These are phyloP conservation scores for Cyclocybe aegerita DNA, from an alignment of 768 basidiomycete species.

Conservation along the genomic window DNA sequence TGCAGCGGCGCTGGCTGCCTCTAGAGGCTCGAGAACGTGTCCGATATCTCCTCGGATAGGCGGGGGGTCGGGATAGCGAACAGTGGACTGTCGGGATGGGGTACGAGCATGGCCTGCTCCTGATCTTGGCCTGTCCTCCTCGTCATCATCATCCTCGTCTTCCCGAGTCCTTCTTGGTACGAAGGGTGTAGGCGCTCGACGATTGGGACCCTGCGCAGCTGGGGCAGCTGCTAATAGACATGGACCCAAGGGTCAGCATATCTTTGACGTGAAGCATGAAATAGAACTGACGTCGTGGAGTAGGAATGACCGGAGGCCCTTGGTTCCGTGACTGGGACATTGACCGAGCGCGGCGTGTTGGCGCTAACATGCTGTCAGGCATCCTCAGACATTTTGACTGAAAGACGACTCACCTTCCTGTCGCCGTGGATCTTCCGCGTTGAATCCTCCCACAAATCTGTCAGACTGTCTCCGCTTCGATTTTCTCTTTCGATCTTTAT, in stretches of 20 bases:
- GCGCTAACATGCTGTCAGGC: too few relatives aligned
- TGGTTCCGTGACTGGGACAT: too few relatives aligned
- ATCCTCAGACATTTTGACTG: too few relatives aligned
- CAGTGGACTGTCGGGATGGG: constrained; percentile 12
- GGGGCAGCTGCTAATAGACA: neutral
- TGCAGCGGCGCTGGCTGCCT: constrained; percentile 23
- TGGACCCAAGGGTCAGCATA: too few relatives aligned
- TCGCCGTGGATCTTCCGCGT: constrained; percentile 12
- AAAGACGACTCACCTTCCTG: constrained; percentile 11
- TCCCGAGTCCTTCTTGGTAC: constrained; percentile 13
- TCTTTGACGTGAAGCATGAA: too few relatives aligned
- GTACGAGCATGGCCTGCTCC: constrained; percentile 6
- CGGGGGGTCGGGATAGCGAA: constrained; percentile 15
- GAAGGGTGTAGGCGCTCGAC: constrained; percentile 29
- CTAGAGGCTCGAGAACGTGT: constrained; percentile 30
- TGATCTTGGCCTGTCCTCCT: constrained; percentile 16
- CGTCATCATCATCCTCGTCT: constrained; percentile 19
- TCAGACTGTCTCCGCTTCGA: constrained; percentile 22
- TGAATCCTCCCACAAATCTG: constrained; percentile 23
- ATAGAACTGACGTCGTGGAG: too few relatives aligned
- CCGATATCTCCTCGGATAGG: constrained; percentile 23
- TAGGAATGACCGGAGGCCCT: too few relatives aligned
- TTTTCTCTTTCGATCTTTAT: constrained; percentile 13
- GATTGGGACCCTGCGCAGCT: neutral
- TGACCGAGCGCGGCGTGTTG: too few relatives aligned